Base-by-base conservation (phyloP, 306 rosid genomes). In the Biancaea sappan region DNA sequence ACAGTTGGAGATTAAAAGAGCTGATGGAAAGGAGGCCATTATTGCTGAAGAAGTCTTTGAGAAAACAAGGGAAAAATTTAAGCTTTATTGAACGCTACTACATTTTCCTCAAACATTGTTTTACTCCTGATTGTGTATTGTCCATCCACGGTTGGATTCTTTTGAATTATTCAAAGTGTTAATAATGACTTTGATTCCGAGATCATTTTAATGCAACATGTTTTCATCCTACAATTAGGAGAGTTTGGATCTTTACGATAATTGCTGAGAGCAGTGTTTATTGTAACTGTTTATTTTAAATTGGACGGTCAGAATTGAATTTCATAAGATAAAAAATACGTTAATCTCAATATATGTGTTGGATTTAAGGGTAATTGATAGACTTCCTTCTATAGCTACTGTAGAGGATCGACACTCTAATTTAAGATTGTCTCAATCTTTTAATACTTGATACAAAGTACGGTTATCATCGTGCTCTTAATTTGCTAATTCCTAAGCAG, bases 21-120 rank as follows among this genome's bases (percentile, higher is more conserved):
- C 97, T 18, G 98, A 91, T 62, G 98, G 98, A 8, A 89, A 86
- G 10, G 96, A 87, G 4, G 98, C 97, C 26, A 48, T 86, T 0
- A 79, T 94, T 34, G 98, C 98, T 2, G 98, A 91, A 80, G 95
- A 94, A 83, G 97, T 94, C 31, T 94, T 94, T 69, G 86, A 91
- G 87, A 94, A 88, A 80, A 94, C 98, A 7, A 94, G 77, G 83
- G 90, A 74, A 69, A 94, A 94, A 61, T 94, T 94, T 53, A 79
- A 79, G 60, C 77, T 94, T 91, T 91, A 91, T 63, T 91, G 69
- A 86, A 60, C 68, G 1, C 4, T 38, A 2, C 38, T 15, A 50
- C 44, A 32, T 35, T 58, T 40, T 66, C 58, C 19, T 50, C 70
- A 35, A 34, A 21, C 52, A 38, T 31, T 41, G 32, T 38, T 37